These are phyloP conservation scores for Anacardium occidentale DNA, from an alignment of 345 rosid species.

Conservation along the genomic window DNA sequence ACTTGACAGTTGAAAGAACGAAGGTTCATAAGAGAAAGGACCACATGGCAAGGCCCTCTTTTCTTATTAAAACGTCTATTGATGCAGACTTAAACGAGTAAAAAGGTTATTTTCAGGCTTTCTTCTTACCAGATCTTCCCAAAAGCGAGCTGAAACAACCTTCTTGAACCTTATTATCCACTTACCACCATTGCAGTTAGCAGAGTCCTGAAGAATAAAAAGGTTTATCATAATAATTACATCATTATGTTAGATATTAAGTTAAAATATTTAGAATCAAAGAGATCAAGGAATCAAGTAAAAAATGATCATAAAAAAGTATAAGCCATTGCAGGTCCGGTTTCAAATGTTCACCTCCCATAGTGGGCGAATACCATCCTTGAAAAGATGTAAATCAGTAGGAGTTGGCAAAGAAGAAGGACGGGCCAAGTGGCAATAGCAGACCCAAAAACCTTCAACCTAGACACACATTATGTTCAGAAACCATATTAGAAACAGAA, in stretches of 20 bases:
- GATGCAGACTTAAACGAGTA: no score
- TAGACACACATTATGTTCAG: slow-evolving; percentile 17
- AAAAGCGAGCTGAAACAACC: slow-evolving; percentile 91
- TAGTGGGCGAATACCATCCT: slow-evolving; percentile 86
- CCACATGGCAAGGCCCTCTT: neutral
- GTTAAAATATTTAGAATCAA: neutral
- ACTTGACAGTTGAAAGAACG: neutral
- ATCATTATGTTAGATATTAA: no score
- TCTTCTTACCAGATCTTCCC: slow-evolving; percentile 93
- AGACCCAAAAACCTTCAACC: slow-evolving; percentile 93
- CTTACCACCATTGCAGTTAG: slow-evolving; percentile 93
- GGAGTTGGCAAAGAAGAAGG: slow-evolving; percentile 86
- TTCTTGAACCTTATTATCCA: slow-evolving; percentile 96
- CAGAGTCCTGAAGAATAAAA: slow-evolving; percentile 63
- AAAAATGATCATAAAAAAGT: neutral
- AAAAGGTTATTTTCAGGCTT: no score
- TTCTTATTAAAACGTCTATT: no score
- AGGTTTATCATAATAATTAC: neutral
- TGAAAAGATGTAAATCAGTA: slow-evolving; percentile 88
- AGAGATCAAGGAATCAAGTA: neutral
- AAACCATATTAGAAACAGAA: slow-evolving; percentile 16
- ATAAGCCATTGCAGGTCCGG: neutral
- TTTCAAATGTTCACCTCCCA: slow-evolving; percentile 71
- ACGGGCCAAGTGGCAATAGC: slow-evolving; percentile 90
- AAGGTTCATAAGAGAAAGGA: neutral